Base-by-base conservation (phyloP, 2,329 filamentous ascomycete species). In the Chrysoporthe puriensis region DNA sequence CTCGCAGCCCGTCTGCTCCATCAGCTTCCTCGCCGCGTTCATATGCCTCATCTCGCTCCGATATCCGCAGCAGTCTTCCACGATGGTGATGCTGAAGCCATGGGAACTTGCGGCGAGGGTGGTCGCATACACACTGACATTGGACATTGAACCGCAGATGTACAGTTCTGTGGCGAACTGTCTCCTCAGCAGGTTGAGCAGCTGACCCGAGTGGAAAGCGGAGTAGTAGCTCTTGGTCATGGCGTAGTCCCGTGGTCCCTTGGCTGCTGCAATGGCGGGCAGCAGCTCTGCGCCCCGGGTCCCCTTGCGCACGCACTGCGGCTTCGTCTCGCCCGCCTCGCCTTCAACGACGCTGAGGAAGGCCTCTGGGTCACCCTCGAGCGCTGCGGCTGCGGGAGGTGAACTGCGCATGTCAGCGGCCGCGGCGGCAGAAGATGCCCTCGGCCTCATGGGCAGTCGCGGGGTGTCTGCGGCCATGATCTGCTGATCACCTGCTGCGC, bases 1-100 rank as follows among this genome's bases (percentile, higher is more conserved):
- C 58, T 88, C 86, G 59, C 91, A 93, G 42, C 91, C 93, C 69
- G 94, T 91, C 63, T 92, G 86, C 54, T 93, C 88, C 2, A 87
- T 84, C 76, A 97, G 90, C 65, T 88, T 87, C 63, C 86, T 84
- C 72, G 96, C 82, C 0, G 94, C 91, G 71, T 87, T 83, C 57
- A 87, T 82, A 73, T 97, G 93, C 56, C 93, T 88, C 21, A 82
- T 78, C 67, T 89, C 86, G 72, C 84, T 89, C 59, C 92, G 88
- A 74, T 90, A 97, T 13, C 94, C 94, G 66, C 97, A 88, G 77
- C 94, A 97, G 76, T 98, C 94, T 63, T 96, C 90, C 50, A 98
- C 82, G 14, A 98, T 82, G 5, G 91, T 96, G 74, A 97, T 93
- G n/a, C 88, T 84, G 74, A 97, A 89, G 4, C 94, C 96, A 77